These are phyloP conservation scores for Penicillium glabrum DNA, from an alignment of 2,329 filamentous ascomycete genomes.

Conservation along the genomic window DNA sequence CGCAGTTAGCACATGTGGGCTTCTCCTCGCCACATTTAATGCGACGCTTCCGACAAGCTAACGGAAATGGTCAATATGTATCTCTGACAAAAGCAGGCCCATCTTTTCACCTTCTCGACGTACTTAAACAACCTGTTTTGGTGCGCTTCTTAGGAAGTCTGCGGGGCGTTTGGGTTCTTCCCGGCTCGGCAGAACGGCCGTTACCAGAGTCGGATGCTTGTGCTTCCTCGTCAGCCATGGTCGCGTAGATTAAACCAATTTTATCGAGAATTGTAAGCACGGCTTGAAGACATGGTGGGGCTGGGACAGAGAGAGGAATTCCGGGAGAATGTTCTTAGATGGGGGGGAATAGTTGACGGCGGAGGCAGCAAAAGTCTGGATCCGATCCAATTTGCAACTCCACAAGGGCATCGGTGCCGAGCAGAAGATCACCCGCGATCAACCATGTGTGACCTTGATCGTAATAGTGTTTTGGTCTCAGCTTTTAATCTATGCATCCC, in stretches of 20 bases:
- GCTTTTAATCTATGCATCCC: neutral
- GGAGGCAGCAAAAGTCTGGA: neutral
- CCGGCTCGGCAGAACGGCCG: slow-evolving; percentile 1
- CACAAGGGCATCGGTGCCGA: slow-evolving; percentile 14
- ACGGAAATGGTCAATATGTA: neutral
- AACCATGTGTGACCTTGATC: neutral
- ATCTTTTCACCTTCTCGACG: slow-evolving; percentile 36
- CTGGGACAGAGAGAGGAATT: neutral
- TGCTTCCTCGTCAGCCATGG: slow-evolving; percentile 1
- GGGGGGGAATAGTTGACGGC: neutral
- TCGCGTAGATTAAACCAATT: neutral
- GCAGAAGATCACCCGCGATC: slow-evolving; percentile 15
- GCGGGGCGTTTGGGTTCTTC: slow-evolving; percentile 16
- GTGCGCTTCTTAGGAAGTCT: slow-evolving; percentile 65
- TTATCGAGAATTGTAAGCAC: neutral
- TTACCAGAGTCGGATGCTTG: neutral
- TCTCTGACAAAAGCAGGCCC: neutral
- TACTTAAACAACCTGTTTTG: slow-evolving; percentile 90
- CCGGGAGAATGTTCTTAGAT: neutral
- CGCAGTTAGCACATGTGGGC: slow-evolving; percentile 47
- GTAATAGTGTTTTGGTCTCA: neutral
- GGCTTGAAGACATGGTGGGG: slow-evolving; percentile 11
- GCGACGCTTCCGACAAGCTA: slow-evolving; percentile 86
- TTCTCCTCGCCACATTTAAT: slow-evolving; percentile 94
- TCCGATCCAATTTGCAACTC: neutral